A percentile compares a stretch with the other conserved stretches of the same genome.
Evolutionary conservation across 108 stramenopile genomes (phyloP).

Genomic region (Nannochloropsis salina): DNA sequence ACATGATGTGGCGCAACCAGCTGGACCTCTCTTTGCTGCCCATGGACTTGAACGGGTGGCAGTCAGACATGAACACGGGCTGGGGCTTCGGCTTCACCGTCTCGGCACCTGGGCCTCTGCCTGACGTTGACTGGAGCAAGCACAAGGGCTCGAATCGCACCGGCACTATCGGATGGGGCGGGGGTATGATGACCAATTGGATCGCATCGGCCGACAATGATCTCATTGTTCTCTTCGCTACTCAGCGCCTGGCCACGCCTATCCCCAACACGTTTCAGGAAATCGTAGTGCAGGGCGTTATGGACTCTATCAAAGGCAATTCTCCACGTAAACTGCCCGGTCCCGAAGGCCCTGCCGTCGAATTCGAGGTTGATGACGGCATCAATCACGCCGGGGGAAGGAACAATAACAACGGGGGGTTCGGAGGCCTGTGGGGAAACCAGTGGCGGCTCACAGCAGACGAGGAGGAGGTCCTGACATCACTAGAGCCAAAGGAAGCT

Average conservation of each 20-base stretch:
- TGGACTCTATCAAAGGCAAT: constrained; percentile 17
- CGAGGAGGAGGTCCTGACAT: background rate
- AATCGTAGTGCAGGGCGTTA: background rate
- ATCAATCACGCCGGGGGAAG: background rate
- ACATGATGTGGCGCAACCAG: constrained; percentile 3
- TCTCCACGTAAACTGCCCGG: constrained; percentile 1
- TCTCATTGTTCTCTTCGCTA: background rate
- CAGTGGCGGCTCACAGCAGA: background rate
- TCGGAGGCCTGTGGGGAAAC: constrained; percentile 2
- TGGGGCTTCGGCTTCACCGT: background rate
- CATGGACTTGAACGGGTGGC: constrained; percentile 7
- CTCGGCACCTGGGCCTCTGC: background rate
- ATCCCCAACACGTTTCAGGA: background rate
- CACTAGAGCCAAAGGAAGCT: background rate
- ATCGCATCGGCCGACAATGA: constrained; percentile 9
- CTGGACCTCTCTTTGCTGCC: background rate
- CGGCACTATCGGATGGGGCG: background rate
- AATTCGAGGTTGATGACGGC: background rate
- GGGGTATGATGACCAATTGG: constrained; percentile 10
- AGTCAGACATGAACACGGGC: constrained; percentile 10
- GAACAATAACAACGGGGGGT: background rate
- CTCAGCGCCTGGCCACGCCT: constrained; percentile 5
- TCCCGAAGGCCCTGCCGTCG: constrained; percentile 15
- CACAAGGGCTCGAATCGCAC: background rate
- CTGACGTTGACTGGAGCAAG: constrained; percentile 16